A percentile compares a stretch with the other conserved stretches of the same genome.
These are phyloP conservation scores for Nicotiana attenuata DNA, from an alignment of 257 asterid species.

Conservation along the genomic window DNA sequence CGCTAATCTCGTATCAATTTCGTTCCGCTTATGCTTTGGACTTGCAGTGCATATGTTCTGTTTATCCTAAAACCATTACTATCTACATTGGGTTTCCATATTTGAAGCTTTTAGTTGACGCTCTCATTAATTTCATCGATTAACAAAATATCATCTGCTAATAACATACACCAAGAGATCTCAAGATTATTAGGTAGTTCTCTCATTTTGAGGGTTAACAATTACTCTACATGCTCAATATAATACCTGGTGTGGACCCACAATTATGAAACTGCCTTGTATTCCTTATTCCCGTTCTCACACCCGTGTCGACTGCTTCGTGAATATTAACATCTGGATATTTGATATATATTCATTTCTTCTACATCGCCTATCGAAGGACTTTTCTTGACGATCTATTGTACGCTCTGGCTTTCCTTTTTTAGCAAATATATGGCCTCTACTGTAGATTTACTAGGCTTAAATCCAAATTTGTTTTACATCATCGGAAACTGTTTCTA, in stretches of 20 bases:
- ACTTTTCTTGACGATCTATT: neutral
- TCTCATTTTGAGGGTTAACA: neutral
- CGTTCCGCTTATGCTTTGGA: constrained; percentile 6
- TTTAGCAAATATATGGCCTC: neutral
- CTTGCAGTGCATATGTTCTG: neutral
- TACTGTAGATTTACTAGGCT: neutral
- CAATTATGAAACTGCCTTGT: neutral
- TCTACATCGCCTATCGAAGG: neutral
- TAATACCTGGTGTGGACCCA: neutral
- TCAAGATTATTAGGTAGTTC: neutral
- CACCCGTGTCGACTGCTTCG: neutral
- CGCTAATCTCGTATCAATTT: constrained; percentile 3
- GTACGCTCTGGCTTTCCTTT: neutral
- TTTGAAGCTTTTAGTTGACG: neutral
- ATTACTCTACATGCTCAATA: neutral
- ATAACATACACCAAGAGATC: neutral
- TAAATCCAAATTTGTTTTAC: neutral
- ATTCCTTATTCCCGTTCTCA: neutral
- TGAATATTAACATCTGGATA: neutral
- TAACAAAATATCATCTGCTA: neutral
- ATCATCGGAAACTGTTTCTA: neutral
- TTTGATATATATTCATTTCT: neutral
- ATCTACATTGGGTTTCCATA: neutral
- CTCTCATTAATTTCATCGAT: neutral
- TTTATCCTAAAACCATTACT: neutral